Percentiles rank a stretch among this genome's conserved stretches.
phyloP scores from a whole-genome alignment of 2,329 filamentous ascomycete species.

The Onygena corvina region DNA sequence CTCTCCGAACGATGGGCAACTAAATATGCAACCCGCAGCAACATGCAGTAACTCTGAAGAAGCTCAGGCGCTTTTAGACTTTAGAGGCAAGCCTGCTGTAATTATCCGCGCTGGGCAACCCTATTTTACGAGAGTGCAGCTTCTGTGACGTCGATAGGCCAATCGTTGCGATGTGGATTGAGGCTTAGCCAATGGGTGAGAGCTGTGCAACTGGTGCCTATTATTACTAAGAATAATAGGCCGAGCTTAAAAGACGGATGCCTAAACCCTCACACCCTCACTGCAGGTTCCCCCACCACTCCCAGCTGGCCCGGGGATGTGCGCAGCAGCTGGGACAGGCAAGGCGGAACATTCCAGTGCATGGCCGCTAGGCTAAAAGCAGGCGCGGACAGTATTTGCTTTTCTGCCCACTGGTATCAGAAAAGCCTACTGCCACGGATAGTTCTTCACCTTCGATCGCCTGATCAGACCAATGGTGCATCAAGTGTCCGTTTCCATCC shows the following conservation, averaged over 20 bases:
- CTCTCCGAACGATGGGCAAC: not conserved
- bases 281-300: too few relatives aligned
- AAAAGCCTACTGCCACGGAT: conserved; percentile 2
- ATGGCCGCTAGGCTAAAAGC: not conserved
- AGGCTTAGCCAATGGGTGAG: conserved; percentile 4
- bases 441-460: not conserved
- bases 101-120: conserved; percentile 6
- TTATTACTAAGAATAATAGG: conserved; percentile 5
- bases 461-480: not conserved
- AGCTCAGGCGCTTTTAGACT: conserved; percentile 2
- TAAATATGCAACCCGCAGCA: not conserved
- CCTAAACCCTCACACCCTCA: conserved; percentile 6
- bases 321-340: conserved; percentile 4
- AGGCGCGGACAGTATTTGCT: not conserved
- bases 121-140: conserved; percentile 6
- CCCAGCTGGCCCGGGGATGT: not conserved
- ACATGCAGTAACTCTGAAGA: too few relatives aligned
- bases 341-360: conserved; percentile 6
- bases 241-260: not conserved
- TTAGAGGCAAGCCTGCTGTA: conserved; percentile 2
- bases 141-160: not conserved
- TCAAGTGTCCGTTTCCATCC: not conserved
- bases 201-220: not conserved
- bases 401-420: not conserved
- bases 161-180: not conserved